phyloP scores from a whole-genome alignment of 1,284 basidiomycete genomes.

The Puccinia triticina region DNA sequence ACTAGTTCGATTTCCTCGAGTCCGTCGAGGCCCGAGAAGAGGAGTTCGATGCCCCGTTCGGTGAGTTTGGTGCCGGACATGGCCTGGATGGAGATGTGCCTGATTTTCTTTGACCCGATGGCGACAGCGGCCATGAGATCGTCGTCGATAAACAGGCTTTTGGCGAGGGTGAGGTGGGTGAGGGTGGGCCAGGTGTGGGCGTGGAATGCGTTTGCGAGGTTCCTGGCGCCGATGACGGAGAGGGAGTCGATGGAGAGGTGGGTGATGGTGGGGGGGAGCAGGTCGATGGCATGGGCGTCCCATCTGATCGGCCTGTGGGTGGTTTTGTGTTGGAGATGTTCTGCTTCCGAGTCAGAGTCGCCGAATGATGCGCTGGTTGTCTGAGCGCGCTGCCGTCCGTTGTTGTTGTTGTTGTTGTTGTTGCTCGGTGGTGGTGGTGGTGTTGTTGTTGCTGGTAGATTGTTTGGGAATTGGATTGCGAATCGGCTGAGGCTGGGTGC shows the following conservation, averaged over 20 bases:
- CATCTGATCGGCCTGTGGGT: slow-evolving; percentile 23
- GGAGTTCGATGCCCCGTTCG: slow-evolving; percentile 39
- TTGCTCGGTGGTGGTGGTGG: not conserved
- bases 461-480: slow-evolving; percentile 10
- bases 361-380: slow-evolving; percentile 21
- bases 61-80: slow-evolving; percentile 48
- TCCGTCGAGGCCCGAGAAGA: slow-evolving; percentile 30
- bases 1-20: slow-evolving; percentile 42
- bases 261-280: slow-evolving; percentile 22
- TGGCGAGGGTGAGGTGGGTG: slow-evolving; percentile 21
- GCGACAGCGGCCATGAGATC: slow-evolving; percentile 26
- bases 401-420: not conserved
- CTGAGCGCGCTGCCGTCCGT: slow-evolving; percentile 8
- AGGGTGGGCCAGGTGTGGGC: slow-evolving; percentile 26
- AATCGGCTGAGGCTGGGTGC: slow-evolving; percentile 28
- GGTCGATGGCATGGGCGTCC: slow-evolving; percentile 28
- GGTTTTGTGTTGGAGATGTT: not conserved
- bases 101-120: slow-evolving; percentile 39
- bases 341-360: slow-evolving; percentile 27
- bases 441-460: not conserved
- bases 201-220: slow-evolving; percentile 25
- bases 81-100: slow-evolving; percentile 6
- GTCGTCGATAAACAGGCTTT: slow-evolving; percentile 43
- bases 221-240: slow-evolving; percentile 32
- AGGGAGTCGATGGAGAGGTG: slow-evolving; percentile 30